Percentiles rank a stretch among this genome's conserved stretches.
Evolutionary conservation across 1,139 yeast species (phyloP).

Genomic region (Suhomyces wounanorum): DNA sequence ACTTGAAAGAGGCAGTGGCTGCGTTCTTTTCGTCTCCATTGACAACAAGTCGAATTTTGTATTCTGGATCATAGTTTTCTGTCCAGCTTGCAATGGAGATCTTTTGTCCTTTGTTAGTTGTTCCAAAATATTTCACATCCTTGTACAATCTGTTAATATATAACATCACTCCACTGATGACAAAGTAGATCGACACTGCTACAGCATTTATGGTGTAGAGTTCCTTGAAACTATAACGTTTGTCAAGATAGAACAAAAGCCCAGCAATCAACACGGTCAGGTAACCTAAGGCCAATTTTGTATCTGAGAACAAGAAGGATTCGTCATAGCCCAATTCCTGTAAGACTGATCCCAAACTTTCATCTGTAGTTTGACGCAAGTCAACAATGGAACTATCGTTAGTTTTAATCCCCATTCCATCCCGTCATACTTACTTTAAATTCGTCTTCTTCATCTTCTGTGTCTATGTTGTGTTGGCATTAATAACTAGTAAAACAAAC

Average conservation of each 20-base stretch:
- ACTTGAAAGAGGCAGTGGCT: conserved; percentile 30
- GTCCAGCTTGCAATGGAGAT: conserved; percentile 41
- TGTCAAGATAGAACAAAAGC: conserved; percentile 64
- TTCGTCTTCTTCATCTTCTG: conserved; percentile 28
- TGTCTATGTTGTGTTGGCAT: conserved; percentile 8
- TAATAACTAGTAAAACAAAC: not conserved
- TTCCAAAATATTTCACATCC: conserved; percentile 63
- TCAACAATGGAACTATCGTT: conserved; percentile 43
- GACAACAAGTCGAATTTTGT: conserved; percentile 34
- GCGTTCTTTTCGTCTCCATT: conserved; percentile 27
- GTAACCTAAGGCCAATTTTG: conserved; percentile 70
- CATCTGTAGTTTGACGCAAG: conserved; percentile 53
- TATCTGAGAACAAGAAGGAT: conserved; percentile 57
- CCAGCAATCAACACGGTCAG: conserved; percentile 68
- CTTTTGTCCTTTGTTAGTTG: conserved; percentile 34
- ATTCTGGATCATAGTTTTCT: conserved; percentile 47
- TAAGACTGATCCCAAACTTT: conserved; percentile 47
- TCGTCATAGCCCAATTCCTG: conserved; percentile 63
- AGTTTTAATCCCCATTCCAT: conserved; percentile 1
- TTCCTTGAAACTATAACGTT: conserved; percentile 51
- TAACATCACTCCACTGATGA: conserved; percentile 51
- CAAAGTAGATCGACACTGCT: conserved; percentile 53
- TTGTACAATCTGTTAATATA: conserved; percentile 55
- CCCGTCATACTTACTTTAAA: conserved; percentile 28
- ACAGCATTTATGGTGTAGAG: conserved; percentile 34